A percentile compares a stretch with the other conserved stretches of the same genome.
Evolutionary conservation across 228 moss, liverwort and hornwort genomes (phyloP).

Genomic region (Sphagnum magellanicum): DNA sequence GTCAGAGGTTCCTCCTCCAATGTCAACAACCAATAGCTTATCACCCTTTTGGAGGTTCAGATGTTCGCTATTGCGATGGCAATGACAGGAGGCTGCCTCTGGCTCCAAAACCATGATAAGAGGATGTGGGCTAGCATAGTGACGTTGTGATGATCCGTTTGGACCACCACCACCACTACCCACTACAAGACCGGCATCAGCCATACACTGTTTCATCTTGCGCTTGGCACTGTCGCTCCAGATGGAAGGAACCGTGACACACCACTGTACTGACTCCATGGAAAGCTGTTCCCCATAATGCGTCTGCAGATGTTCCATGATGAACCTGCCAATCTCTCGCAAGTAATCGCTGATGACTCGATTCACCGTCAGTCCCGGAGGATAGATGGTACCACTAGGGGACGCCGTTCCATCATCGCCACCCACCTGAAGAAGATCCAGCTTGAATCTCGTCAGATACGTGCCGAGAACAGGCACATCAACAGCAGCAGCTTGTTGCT

Average conservation of each 20-base stretch:
- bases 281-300: constrained; percentile 11
- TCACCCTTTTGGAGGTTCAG: constrained; percentile 12
- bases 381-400: constrained; percentile 9
- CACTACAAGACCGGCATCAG: constrained; percentile 14
- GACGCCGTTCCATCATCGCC: constrained; percentile 12
- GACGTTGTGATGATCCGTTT: not conserved
- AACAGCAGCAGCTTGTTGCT: no score
- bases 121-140: constrained; percentile 18
- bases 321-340: constrained; percentile 15
- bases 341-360: constrained; percentile 38
- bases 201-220: constrained; percentile 26
- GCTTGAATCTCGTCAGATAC: constrained; percentile 43
- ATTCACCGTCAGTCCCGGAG: constrained; percentile 17
- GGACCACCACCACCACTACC: not conserved
- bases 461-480: no score
- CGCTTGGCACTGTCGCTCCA: constrained; percentile 22
- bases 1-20: constrained; percentile 45
- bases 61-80: constrained; percentile 6
- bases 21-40: constrained; percentile 33
- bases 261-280: constrained; percentile 32
- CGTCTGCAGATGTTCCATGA: constrained; percentile 1
- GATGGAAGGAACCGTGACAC: constrained; percentile 31
- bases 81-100: constrained; percentile 24
- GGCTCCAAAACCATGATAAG: constrained; percentile 20
- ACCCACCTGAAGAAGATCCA: constrained; percentile 21